A percentile compares a stretch with the other conserved stretches of the same genome.
Evolutionary conservation across 345 rosid species (phyloP).

Genomic region (Pugionium dolabratum): DNA sequence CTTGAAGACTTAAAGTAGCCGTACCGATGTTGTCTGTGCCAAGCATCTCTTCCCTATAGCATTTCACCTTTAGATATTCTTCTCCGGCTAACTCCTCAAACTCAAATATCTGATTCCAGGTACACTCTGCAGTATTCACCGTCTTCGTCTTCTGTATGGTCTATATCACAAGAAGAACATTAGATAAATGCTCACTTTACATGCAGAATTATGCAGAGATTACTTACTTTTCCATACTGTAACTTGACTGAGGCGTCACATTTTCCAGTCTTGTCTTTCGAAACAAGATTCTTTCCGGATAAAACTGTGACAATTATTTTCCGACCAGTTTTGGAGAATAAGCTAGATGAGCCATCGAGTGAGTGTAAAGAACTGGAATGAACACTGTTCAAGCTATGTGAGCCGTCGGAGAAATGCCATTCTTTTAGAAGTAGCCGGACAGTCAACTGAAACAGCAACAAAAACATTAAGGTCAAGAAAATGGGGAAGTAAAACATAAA

Average conservation of each 20-base stretch:
- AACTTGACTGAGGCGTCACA: constrained; percentile 75
- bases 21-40: constrained; percentile 83
- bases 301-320: constrained; percentile 59
- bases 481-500: not conserved
- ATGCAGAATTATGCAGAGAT: constrained; percentile 5
- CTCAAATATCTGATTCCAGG: constrained; percentile 81
- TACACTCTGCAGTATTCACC: constrained; percentile 49
- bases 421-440: constrained; percentile 81
- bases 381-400: constrained; percentile 59
- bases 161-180: constrained; percentile 20
- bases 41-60: constrained; percentile 69
- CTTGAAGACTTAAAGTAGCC: constrained; percentile 87
- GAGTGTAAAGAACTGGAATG: constrained; percentile 49
- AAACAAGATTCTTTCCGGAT: constrained; percentile 66
- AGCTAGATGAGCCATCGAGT: constrained; percentile 55
- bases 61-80: constrained; percentile 77
- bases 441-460: constrained; percentile 55
- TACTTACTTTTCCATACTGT: constrained; percentile 84
- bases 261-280: constrained; percentile 67
- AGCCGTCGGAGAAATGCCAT: constrained; percentile 96
- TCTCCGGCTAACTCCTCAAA: constrained; percentile 84
- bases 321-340: constrained; percentile 69
- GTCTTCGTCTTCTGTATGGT: constrained; percentile 64
- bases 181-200: constrained; percentile 3
- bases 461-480: not conserved